Evolutionary conservation across 306 rosid genomes (phyloP).

Genomic region (Rubus parviflorus): DNA sequence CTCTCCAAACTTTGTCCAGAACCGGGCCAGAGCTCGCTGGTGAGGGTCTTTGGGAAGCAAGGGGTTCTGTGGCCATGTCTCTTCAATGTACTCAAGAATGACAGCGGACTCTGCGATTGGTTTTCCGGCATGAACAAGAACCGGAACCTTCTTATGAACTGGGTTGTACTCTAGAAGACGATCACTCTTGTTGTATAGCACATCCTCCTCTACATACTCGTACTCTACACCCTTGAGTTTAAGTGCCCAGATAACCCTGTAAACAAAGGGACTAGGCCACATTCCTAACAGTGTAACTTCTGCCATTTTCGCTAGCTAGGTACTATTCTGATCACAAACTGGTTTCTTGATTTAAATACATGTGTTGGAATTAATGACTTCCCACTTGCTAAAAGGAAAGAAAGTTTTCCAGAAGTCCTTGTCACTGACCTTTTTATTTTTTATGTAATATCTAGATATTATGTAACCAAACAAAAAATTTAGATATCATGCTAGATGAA

Average conservation of each 20-base stretch:
- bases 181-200: no score
- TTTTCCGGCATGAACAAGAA: conserved; percentile 24
- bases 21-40: conserved; percentile 5
- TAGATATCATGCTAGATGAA: no score
- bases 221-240: conserved; percentile 21
- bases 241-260: conserved; percentile 27
- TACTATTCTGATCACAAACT: background rate
- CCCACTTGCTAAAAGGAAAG: no score
- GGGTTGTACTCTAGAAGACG: conserved; percentile 8
- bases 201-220: conserved; percentile 12
- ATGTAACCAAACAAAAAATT: no score
- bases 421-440: no score
- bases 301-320: conserved; percentile 5
- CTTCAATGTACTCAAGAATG: conserved; percentile 26
- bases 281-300: background rate
- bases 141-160: conserved; percentile 19
- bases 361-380: no score
- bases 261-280: conserved; percentile 14
- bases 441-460: no score
- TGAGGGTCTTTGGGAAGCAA: conserved; percentile 19
- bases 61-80: conserved; percentile 17
- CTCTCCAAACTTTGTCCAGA: conserved; percentile 16
- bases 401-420: no score
- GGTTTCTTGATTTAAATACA: background rate
- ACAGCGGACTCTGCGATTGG: conserved; percentile 14